These are phyloP conservation scores for Exidia glandulosa DNA, from an alignment of 768 basidiomycete genomes.

Conservation along the genomic window DNA sequence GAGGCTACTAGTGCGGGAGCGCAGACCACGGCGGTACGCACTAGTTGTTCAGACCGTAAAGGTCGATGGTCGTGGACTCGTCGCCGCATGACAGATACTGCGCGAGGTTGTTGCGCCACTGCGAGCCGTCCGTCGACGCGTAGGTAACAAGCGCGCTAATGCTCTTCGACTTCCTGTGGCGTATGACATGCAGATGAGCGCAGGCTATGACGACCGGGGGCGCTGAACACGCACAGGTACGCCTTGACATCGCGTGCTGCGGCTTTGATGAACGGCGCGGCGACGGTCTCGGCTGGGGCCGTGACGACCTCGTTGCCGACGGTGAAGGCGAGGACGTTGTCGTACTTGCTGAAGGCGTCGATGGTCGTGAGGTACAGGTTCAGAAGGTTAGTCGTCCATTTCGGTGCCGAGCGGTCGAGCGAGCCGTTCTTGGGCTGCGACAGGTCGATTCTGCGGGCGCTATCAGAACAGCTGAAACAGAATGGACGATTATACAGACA, in stretches of 20 bases:
- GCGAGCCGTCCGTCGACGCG: conserved; percentile 67
- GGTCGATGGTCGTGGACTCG: conserved; percentile 57
- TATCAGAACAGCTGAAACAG: not conserved
- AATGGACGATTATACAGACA: conserved; percentile 39
- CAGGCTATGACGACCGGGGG: not conserved
- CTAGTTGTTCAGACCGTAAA: conserved; percentile 86
- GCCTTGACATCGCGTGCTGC: conserved; percentile 82
- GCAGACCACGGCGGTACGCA: conserved; percentile 25
- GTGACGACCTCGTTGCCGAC: conserved; percentile 71
- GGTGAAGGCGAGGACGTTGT: conserved; percentile 84
- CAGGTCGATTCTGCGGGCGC: conserved; percentile 60
- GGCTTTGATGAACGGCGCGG: conserved; percentile 77
- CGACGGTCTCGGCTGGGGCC: conserved; percentile 38
- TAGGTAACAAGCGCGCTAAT: conserved; percentile 70
- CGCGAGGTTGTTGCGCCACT: conserved; percentile 54
- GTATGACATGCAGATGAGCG: not conserved
- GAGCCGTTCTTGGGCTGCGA: conserved; percentile 79
- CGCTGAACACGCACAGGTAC: conserved; percentile 50
- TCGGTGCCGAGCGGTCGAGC: conserved; percentile 57
- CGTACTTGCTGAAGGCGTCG: conserved; percentile 69
- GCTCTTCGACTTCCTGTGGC: conserved; percentile 45
- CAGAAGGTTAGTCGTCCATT: conserved; percentile 75
- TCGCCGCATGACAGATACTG: conserved; percentile 74
- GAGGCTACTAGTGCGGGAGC: conserved; percentile 4
- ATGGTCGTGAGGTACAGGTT: conserved; percentile 72